These are phyloP conservation scores for Globisporangium splendens DNA, from an alignment of 352 stramenopile species.

Conservation along the genomic window DNA sequence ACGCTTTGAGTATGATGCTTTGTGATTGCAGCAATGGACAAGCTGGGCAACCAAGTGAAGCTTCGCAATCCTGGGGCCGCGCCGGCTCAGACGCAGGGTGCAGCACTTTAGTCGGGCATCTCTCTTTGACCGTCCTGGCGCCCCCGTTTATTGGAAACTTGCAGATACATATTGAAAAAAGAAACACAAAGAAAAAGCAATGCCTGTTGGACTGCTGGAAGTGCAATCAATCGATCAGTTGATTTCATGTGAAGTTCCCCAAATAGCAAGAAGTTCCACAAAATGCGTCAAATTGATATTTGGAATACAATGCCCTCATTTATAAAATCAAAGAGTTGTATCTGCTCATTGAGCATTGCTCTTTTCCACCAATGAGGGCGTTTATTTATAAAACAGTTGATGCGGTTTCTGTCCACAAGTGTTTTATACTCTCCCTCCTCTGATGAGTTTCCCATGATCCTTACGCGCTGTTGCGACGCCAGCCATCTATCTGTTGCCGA, in stretches of 20 bases:
- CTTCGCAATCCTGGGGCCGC: slow-evolving; percentile 32
- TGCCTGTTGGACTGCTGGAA: neutral
- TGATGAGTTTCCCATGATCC: neutral
- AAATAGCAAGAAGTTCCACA: too few relatives aligned
- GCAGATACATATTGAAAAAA: neutral
- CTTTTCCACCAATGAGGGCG: too few relatives aligned
- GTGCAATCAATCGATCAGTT: too few relatives aligned
- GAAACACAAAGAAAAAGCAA: neutral
- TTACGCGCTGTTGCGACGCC: neutral
- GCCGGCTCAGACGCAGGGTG: slow-evolving; percentile 30
- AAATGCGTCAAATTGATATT: too few relatives aligned
- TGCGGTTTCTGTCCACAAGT: too few relatives aligned
- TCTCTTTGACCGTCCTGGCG: neutral
- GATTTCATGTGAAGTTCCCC: too few relatives aligned
- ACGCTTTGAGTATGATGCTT: slow-evolving; percentile 1
- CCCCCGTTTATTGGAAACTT: neutral
- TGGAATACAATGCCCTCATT: too few relatives aligned
- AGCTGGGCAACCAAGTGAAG: slow-evolving; percentile 59
- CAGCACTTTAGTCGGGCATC: slow-evolving; percentile 23
- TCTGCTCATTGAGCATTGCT: too few relatives aligned
- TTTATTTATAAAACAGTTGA: too few relatives aligned
- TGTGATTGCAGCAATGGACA: slow-evolving; percentile 48
- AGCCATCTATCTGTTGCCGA: neutral
- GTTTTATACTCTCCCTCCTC: neutral
- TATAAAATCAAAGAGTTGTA: too few relatives aligned